Conservation (phyloP, 2,329 filamentous ascomycete species). For the Pseudocercospora musae region DNA sequence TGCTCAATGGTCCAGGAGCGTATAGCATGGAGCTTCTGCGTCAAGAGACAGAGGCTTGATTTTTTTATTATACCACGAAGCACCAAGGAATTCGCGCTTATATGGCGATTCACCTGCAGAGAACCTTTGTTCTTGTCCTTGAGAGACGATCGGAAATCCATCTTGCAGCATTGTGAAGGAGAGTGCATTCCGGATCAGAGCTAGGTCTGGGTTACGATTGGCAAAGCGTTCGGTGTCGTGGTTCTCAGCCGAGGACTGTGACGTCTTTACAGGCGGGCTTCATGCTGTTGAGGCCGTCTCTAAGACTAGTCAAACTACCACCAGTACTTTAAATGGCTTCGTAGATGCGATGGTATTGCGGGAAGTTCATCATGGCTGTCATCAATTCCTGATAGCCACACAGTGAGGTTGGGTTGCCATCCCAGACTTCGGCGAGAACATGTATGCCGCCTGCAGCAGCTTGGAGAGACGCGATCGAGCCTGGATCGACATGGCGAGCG, state of each 20-base stretch:
- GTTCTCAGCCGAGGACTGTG: slow-evolving; percentile 35
- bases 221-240: slow-evolving; percentile 39
- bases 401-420: slow-evolving; percentile 35
- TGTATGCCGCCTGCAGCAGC: slow-evolving; percentile 31
- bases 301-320: slow-evolving; percentile 37
- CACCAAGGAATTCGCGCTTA: slow-evolving; percentile 40
- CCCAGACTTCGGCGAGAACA: slow-evolving; percentile 44
- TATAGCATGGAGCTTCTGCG: slow-evolving; percentile 47
- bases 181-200: slow-evolving; percentile 58
- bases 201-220: slow-evolving; percentile 49
- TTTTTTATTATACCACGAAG: slow-evolving; percentile 36
- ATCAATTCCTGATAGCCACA: slow-evolving; percentile 42
- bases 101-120: slow-evolving; percentile 32
- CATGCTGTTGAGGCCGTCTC: slow-evolving; percentile 28
- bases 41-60: slow-evolving; percentile 40
- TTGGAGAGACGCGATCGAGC: slow-evolving; percentile 29
- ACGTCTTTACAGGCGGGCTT: slow-evolving; percentile 34
- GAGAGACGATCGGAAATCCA: slow-evolving; percentile 62
- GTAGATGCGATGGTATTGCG: slow-evolving; percentile 37
- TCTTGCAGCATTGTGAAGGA: slow-evolving; percentile 57
- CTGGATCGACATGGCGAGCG: slow-evolving; percentile 40
- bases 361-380: slow-evolving; percentile 45
- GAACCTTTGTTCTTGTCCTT: slow-evolving; percentile 62
- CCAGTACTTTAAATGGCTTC: slow-evolving; percentile 34
- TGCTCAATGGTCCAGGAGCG: slow-evolving; percentile 43